Evolutionary conservation across 1,139 yeast genomes (phyloP).

Genomic region (Yamadazyma sp.): DNA sequence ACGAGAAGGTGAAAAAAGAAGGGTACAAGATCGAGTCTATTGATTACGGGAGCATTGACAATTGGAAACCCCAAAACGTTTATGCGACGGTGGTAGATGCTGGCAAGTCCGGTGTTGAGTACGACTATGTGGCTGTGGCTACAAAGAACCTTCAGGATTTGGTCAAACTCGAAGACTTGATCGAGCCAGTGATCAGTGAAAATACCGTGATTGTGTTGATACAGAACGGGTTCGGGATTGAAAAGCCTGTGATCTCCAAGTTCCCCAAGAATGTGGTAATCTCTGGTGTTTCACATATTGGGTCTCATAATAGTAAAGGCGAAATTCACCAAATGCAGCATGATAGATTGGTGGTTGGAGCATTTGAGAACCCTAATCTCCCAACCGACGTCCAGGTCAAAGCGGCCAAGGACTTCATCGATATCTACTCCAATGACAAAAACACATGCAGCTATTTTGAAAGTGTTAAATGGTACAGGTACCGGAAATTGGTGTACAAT

Average conservation of each 20-base stretch:
- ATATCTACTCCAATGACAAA: conserved; percentile 45
- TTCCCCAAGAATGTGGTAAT: conserved; percentile 62
- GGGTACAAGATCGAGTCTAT: conserved; percentile 63
- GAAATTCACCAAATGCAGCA: conserved; percentile 49
- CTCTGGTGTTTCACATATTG: conserved; percentile 70
- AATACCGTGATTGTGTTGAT: conserved; percentile 57
- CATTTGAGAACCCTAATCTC: conserved; percentile 31
- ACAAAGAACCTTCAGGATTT: conserved; percentile 76
- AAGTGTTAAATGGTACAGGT: conserved; percentile 54
- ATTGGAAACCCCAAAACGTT: conserved; percentile 57
- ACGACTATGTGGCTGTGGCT: conserved; percentile 64
- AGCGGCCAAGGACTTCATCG: conserved; percentile 41
- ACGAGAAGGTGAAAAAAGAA: conserved; percentile 45
- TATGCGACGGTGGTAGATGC: conserved; percentile 48
- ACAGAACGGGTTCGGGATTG: conserved; percentile 77
- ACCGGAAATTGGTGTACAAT: conserved; percentile 50
- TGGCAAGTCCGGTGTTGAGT: conserved; percentile 32
- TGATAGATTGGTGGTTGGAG: conserved; percentile 57
- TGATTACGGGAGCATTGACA: conserved; percentile 54
- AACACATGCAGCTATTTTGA: conserved; percentile 39
- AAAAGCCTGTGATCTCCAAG: conserved; percentile 52
- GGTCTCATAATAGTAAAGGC: conserved; percentile 59
- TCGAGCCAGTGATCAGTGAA: conserved; percentile 41
- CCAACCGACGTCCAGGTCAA: conserved; percentile 19
- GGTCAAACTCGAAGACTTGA: conserved; percentile 53